Evolutionary conservation across 345 rosid species (phyloP).

Genomic region (Odontarrhena argentea): DNA sequence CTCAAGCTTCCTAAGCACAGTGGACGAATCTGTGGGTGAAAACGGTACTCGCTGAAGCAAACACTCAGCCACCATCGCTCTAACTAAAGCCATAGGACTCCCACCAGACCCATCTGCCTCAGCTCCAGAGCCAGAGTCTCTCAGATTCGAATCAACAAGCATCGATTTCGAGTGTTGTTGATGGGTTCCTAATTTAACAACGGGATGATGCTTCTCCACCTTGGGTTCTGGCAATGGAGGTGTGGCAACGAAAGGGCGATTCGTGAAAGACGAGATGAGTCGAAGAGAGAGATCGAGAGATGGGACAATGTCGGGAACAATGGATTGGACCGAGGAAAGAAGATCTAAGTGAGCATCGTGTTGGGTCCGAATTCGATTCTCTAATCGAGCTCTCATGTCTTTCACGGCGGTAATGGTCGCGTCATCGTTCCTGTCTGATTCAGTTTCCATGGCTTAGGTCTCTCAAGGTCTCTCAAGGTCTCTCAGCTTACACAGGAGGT

Average conservation of each 20-base stretch:
- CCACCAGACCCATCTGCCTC: constrained; percentile 49
- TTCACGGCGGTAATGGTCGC: constrained; percentile 52
- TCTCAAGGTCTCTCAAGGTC: background rate
- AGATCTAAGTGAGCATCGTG: constrained; percentile 66
- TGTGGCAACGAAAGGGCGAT: constrained; percentile 65
- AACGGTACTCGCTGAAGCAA: constrained; percentile 82
- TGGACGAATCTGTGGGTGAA: constrained; percentile 73
- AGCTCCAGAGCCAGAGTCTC: constrained; percentile 26
- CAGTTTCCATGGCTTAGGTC: constrained; percentile 44
- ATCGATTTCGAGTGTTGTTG: constrained; percentile 29
- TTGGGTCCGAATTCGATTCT: constrained; percentile 65
- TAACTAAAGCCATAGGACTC: constrained; percentile 63
- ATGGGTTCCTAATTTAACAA: constrained; percentile 20
- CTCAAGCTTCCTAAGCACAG: constrained; percentile 86
- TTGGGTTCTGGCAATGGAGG: constrained; percentile 70
- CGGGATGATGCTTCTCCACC: constrained; percentile 26
- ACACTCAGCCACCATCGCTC: constrained; percentile 91
- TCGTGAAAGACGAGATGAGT: constrained; percentile 69
- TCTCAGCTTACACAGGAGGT: background rate
- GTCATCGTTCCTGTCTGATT: constrained; percentile 46
- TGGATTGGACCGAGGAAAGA: constrained; percentile 65
- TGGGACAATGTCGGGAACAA: constrained; percentile 68
- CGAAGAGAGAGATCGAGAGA: constrained; percentile 76
- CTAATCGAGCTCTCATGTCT: constrained; percentile 61
- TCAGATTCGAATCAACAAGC: constrained; percentile 32